These are phyloP conservation scores for Psidium guajava DNA, from an alignment of 345 rosid genomes.

Conservation along the genomic window DNA sequence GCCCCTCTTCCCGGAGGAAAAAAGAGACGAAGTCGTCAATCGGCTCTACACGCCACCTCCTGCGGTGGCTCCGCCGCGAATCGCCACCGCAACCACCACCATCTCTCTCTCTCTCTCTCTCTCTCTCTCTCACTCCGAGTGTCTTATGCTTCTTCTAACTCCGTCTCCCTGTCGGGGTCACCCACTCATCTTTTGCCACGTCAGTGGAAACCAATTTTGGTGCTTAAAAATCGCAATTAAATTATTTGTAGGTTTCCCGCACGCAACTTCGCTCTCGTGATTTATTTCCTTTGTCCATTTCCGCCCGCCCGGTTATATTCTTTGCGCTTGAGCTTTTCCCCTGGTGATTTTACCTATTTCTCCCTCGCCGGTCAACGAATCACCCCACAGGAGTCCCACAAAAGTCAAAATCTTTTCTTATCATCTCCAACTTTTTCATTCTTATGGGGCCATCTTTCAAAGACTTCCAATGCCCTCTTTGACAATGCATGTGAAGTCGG, in stretches of 20 bases:
- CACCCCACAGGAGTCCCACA: not conserved
- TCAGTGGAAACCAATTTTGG: too few relatives aligned
- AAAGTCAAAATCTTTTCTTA: not conserved
- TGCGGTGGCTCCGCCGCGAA: not conserved
- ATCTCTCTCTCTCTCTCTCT: not conserved
- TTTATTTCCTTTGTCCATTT: not conserved
- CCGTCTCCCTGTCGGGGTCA: not conserved
- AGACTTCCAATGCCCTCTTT: too few relatives aligned
- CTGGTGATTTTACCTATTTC: not conserved
- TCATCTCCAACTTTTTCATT: not conserved
- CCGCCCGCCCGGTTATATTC: not conserved
- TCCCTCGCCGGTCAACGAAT: not conserved
- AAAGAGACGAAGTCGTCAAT: not conserved
- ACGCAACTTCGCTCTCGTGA: slow-evolving; percentile 32
- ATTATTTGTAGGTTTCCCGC: slow-evolving; percentile 26
- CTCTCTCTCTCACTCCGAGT: slow-evolving; percentile 4
- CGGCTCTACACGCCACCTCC: not conserved
- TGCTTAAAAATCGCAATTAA: not conserved
- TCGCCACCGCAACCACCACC: not conserved
- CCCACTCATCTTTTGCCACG: slow-evolving; percentile 42
- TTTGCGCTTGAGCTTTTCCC: not conserved
- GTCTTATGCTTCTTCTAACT: not conserved
- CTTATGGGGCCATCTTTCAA: not conserved
- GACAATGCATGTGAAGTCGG: not conserved
- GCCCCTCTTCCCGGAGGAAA: slow-evolving; percentile 14